Evolutionary conservation across 345 rosid genomes (phyloP).

Genomic region (Schrenkiella parvula): DNA sequence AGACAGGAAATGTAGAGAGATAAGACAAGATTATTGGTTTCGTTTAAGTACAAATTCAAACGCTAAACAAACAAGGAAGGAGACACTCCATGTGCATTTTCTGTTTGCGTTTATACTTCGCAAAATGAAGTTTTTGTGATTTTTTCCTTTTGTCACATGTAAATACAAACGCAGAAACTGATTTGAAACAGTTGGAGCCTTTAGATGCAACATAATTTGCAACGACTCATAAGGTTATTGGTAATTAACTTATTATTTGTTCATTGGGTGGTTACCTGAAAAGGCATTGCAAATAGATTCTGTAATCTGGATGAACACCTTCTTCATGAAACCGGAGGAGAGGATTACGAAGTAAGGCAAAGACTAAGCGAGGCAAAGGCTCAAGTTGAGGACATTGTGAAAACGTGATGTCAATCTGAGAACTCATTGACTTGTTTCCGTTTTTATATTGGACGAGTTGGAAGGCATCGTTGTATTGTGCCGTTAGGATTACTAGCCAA

Average conservation of each 20-base stretch:
- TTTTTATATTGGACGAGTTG: constrained; percentile 60
- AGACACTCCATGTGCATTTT: too few relatives aligned
- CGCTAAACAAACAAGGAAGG: background rate
- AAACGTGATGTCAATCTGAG: constrained; percentile 82
- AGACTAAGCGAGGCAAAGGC: constrained; percentile 79
- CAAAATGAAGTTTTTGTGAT: too few relatives aligned
- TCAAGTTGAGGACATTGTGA: constrained; percentile 91
- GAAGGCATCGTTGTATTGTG: constrained; percentile 76
- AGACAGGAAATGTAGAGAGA: background rate
- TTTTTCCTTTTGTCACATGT: too few relatives aligned
- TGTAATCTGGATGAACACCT: constrained; percentile 96
- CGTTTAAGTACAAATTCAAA: too few relatives aligned
- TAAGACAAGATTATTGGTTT: background rate
- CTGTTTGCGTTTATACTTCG: too few relatives aligned
- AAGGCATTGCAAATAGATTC: constrained; percentile 93
- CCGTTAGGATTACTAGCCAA: constrained; percentile 91
- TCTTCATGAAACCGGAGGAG: constrained; percentile 94
- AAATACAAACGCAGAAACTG: background rate
- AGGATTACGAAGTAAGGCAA: constrained; percentile 91
- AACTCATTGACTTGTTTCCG: constrained; percentile 45
- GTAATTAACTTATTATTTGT: background rate
- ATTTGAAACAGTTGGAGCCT: background rate
- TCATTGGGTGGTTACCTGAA: constrained; percentile 56
- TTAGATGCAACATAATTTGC: background rate
- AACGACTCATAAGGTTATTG: background rate